phyloP scores from a whole-genome alignment of 495 filamentous ascomycete genomes.

The Podospora pseudoanserina region DNA sequence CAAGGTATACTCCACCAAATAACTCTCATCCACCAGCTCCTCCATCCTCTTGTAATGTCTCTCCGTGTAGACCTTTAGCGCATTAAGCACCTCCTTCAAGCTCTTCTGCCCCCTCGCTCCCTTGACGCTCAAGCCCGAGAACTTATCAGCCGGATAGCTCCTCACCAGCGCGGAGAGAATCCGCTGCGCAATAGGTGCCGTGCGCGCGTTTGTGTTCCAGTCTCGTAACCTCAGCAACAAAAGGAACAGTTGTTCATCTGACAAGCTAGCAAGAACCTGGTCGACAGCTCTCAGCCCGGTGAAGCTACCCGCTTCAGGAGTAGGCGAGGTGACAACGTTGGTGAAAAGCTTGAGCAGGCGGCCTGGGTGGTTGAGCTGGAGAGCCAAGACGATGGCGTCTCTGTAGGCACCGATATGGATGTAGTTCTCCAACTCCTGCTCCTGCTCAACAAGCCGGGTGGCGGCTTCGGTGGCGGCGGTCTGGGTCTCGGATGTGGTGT shows the following conservation, averaged over 20 bases:
- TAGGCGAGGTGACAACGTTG: conserved; percentile 63
- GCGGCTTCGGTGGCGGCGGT: conserved; percentile 64
- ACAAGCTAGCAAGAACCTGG: conserved; percentile 72
- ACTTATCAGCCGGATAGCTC: conserved; percentile 67
- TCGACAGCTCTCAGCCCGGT: conserved; percentile 78
- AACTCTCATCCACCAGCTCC: conserved; percentile 90
- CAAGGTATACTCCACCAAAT: conserved; percentile 86
- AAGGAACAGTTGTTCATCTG: conserved; percentile 74
- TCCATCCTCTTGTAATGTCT: conserved; percentile 84
- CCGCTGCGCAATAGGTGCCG: conserved; percentile 78
- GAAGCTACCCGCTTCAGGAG: conserved; percentile 59
- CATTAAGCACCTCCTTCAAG: conserved; percentile 78
- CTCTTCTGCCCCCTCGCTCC: conserved; percentile 62
- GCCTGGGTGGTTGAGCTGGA: conserved; percentile 89
- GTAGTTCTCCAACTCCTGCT: conserved; percentile 88
- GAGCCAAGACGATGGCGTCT: conserved; percentile 84
- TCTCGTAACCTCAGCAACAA: conserved; percentile 79
- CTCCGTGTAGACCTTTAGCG: conserved; percentile 81
- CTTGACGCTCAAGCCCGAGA: conserved; percentile 57
- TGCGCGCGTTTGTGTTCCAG: conserved; percentile 94
- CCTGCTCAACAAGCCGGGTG: conserved; percentile 80
- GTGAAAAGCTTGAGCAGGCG: conserved; percentile 80
- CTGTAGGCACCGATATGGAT: conserved; percentile 81
- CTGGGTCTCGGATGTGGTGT: conserved; percentile 80
- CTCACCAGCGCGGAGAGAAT: conserved; percentile 77